Percentiles rank a stretch among this genome's conserved stretches.
phyloP scores from a whole-genome alignment of 768 basidiomycete species.

The Polyporus arcularius region DNA sequence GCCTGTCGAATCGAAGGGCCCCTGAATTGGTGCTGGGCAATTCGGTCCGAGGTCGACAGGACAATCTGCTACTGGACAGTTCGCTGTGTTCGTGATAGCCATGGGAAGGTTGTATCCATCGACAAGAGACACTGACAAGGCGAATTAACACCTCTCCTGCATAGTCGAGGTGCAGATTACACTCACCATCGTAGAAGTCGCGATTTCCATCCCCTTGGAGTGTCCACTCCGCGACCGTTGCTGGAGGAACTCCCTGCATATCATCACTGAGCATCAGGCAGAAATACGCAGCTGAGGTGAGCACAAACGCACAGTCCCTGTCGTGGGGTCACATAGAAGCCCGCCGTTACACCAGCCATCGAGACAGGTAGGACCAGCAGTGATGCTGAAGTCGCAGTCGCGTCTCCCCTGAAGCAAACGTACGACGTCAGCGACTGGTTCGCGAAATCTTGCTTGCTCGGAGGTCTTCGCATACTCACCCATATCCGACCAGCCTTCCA shows the following conservation, averaged over 20 bases:
- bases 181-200: conserved; percentile 24
- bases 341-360: conserved; percentile 74
- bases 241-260: conserved; percentile 35
- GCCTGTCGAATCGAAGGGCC: conserved; percentile 33
- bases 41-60: conserved; percentile 32
- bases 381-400: conserved; percentile 57
- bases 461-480: conserved; percentile 35
- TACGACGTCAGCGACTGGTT: no score
- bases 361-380: conserved; percentile 54
- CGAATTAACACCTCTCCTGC: background rate
- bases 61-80: conserved; percentile 33
- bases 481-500: conserved; percentile 69
- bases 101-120: conserved; percentile 34
- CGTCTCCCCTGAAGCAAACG: conserved; percentile 14
- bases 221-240: conserved; percentile 36
- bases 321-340: conserved; percentile 51
- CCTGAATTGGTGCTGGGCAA: conserved; percentile 31
- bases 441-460: no score
- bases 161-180: no score
- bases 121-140: conserved; percentile 22
- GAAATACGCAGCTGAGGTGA: no score
- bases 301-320: conserved; percentile 43
- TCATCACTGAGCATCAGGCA: background rate
- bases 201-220: conserved; percentile 29
- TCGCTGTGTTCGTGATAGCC: conserved; percentile 27